A percentile compares a stretch with the other conserved stretches of the same genome.
phyloP scores from a whole-genome alignment of 2,329 filamentous ascomycete genomes.

The Lachnellula subtilissima region DNA sequence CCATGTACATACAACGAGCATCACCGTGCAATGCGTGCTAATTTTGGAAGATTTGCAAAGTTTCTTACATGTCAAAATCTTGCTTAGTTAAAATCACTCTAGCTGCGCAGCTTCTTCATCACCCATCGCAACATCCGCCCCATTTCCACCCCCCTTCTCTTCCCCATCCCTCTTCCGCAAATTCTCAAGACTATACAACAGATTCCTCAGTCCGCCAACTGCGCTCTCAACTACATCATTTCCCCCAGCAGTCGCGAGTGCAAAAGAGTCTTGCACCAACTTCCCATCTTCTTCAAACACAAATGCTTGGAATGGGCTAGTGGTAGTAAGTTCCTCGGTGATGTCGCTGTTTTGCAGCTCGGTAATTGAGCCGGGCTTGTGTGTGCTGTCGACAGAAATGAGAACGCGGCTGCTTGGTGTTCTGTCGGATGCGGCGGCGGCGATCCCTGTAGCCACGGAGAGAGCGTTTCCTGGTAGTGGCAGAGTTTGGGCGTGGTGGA shows the following conservation, averaged over 20 bases:
- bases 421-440: slow-evolving; percentile 17
- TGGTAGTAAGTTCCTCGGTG: neutral
- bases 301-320: slow-evolving; percentile 13
- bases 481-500: slow-evolving; percentile 48
- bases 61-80: too few relatives aligned
- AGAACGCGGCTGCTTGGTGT: slow-evolving; percentile 33
- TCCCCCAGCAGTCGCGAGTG: neutral
- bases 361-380: slow-evolving; percentile 45
- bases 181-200: slow-evolving; percentile 33
- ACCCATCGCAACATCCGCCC: neutral
- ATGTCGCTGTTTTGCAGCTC: slow-evolving; percentile 24
- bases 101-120: neutral
- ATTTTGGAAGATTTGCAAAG: too few relatives aligned
- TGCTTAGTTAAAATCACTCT: too few relatives aligned
- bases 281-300: slow-evolving; percentile 7
- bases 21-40: too few relatives aligned
- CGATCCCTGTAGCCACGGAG: slow-evolving; percentile 9
- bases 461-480: slow-evolving; percentile 58
- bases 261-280: slow-evolving; percentile 5
- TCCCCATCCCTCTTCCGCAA: slow-evolving; percentile 31
- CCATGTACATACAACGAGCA: neutral
- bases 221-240: slow-evolving; percentile 27
- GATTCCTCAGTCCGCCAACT: slow-evolving; percentile 34
- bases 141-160: slow-evolving; percentile 8
- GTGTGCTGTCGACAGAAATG: slow-evolving; percentile 50